Conservation (phyloP, 306 rosid species). For the Alnus rubra region DNA sequence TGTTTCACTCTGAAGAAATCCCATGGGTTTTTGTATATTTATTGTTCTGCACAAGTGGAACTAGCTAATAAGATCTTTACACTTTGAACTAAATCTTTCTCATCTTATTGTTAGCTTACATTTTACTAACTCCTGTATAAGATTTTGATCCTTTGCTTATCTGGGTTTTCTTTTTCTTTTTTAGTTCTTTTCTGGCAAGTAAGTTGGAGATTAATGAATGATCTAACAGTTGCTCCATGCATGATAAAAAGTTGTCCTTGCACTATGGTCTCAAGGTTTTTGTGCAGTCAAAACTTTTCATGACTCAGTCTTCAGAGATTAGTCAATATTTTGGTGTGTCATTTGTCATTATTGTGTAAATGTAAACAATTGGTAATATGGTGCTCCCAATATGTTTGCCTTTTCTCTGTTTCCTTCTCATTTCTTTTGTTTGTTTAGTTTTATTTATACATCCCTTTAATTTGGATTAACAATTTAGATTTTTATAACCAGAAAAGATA, state of each 20-base stretch:
- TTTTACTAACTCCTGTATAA: background rate
- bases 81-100: conserved; percentile 2
- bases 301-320: conserved; percentile 26
- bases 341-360: conserved; percentile 11
- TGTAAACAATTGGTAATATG: conserved; percentile 19
- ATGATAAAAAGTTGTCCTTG: conserved; percentile 27
- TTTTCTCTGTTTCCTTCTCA: background rate
- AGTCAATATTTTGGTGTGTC: conserved; percentile 31
- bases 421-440: conserved; percentile 3
- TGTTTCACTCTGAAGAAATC: conserved; percentile 27
- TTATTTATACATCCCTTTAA: background rate
- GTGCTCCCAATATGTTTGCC: conserved; percentile 7
- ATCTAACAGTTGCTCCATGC: conserved; percentile 25
- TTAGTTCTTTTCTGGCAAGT: background rate
- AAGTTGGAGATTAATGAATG: conserved; percentile 3
- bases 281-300: background rate
- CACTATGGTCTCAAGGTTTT: conserved; percentile 11
- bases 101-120: background rate
- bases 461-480: conserved; percentile 19
- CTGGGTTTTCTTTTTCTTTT: background rate
- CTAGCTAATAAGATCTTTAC: conserved; percentile 6
- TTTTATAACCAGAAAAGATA: conserved; percentile 32
- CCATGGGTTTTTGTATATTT: conserved; percentile 32
- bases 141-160: conserved; percentile 3
- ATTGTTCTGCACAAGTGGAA: conserved; percentile 30